A percentile compares a stretch with the other conserved stretches of the same genome.
These are phyloP conservation scores for Dacryopinax primogenitus DNA, from an alignment of 768 basidiomycete species.

Conservation along the genomic window DNA sequence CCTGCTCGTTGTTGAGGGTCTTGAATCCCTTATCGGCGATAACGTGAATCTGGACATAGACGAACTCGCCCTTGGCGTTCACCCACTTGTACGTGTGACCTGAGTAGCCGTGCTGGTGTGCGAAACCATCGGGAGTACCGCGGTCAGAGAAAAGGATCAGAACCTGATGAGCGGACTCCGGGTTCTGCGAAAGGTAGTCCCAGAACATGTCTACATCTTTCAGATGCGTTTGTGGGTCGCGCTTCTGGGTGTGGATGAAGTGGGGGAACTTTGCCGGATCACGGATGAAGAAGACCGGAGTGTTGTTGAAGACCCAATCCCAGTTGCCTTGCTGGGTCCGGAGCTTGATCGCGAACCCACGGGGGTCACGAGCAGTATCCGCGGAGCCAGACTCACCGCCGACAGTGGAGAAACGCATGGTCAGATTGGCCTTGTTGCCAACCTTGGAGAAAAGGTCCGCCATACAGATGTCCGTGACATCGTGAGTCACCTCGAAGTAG, in stretches of 20 bases:
- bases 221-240: slow-evolving; percentile 79
- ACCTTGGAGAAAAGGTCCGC: slow-evolving; percentile 30
- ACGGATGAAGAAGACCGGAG: slow-evolving; percentile 27
- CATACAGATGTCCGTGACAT: slow-evolving; percentile 28
- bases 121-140: slow-evolving; percentile 39
- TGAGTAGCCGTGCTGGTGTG: slow-evolving; percentile 81
- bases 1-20: slow-evolving; percentile 59
- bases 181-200: slow-evolving; percentile 40
- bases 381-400: slow-evolving; percentile 34
- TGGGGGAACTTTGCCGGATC: slow-evolving; percentile 33
- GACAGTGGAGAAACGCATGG: slow-evolving; percentile 29
- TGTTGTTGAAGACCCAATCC: slow-evolving; percentile 27
- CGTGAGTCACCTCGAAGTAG: slow-evolving; percentile 30
- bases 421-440: slow-evolving; percentile 25
- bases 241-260: slow-evolving; percentile 37
- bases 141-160: slow-evolving; percentile 35
- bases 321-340: slow-evolving; percentile 33
- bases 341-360: slow-evolving; percentile 34
- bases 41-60: slow-evolving; percentile 15
- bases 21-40: slow-evolving; percentile 29
- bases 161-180: slow-evolving; percentile 34
- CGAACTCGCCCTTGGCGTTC: slow-evolving; percentile 22
- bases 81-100: slow-evolving; percentile 34
- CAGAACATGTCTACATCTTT: slow-evolving; percentile 67
- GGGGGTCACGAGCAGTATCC: slow-evolving; percentile 33